Conservation (phyloP, 2,329 filamentous ascomycete genomes). For the Reticulascus tulasneorum region DNA sequence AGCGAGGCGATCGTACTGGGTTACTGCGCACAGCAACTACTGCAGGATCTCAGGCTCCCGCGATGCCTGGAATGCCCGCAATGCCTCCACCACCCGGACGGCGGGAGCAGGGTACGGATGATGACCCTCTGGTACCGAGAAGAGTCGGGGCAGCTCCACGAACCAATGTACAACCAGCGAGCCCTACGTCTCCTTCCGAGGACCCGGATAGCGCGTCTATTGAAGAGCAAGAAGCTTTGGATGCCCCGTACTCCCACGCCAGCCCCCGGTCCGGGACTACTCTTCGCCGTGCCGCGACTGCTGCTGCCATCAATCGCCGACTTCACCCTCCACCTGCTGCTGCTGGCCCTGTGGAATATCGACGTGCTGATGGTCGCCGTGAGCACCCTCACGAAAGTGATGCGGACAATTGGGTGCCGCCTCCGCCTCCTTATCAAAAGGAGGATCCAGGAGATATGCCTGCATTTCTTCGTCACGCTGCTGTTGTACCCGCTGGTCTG, state of each 20-base stretch:
- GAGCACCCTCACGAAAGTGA: conserved; percentile 83
- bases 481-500: conserved; percentile 31
- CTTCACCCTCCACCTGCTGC: conserved; percentile 57
- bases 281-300: conserved; percentile 68
- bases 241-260: conserved; percentile 69
- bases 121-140: conserved; percentile 52
- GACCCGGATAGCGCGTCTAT: conserved; percentile 42
- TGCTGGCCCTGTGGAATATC: conserved; percentile 55
- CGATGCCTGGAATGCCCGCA: conserved; percentile 21
- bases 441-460: conserved; percentile 57
- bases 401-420: conserved; percentile 83
- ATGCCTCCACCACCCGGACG: conserved; percentile 23
- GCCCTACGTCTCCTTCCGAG: conserved; percentile 19
- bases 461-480: conserved; percentile 49
- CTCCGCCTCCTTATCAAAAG: conserved; percentile 74
- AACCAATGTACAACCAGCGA: conserved; percentile 14
- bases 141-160: conserved; percentile 34
- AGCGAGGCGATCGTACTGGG: conserved; percentile 43
- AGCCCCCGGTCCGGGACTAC: conserved; percentile 68
- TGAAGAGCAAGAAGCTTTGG: conserved; percentile 59
- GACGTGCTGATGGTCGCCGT: conserved; percentile 63
- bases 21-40: conserved; percentile 48
- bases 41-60: conserved; percentile 23
- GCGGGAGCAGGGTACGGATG: conserved; percentile 31
- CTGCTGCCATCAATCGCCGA: conserved; percentile 69